Evolutionary conservation across 2,329 filamentous ascomycete genomes (phyloP).

Genomic region (Penicillium sclerotiorum): DNA sequence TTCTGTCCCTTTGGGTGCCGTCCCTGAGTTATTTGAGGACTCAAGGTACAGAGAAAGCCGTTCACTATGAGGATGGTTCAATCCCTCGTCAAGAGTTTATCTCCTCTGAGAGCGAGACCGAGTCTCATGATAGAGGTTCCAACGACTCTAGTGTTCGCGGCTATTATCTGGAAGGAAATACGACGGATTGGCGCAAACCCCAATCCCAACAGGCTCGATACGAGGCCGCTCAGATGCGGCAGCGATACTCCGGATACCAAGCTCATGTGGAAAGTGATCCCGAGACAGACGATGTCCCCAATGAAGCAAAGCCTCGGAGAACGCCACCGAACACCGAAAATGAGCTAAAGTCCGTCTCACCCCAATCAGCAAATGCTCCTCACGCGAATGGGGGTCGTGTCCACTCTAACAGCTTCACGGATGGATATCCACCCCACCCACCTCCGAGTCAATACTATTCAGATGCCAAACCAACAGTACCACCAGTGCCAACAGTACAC

Average conservation of each 20-base stretch:
- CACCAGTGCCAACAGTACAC: slow-evolving; percentile 12
- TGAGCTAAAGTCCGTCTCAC: slow-evolving; percentile 15
- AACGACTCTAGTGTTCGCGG: slow-evolving; percentile 31
- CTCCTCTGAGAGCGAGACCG: slow-evolving; percentile 28
- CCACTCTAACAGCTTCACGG: slow-evolving; percentile 19
- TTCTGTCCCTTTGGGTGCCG: slow-evolving; percentile 30
- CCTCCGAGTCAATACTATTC: slow-evolving; percentile 4
- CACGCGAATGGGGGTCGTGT: slow-evolving; percentile 6
- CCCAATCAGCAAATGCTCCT: slow-evolving; percentile 7
- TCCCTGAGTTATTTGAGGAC: slow-evolving; percentile 27
- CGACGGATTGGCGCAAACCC: slow-evolving; percentile 39
- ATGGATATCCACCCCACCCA: slow-evolving; percentile 10
- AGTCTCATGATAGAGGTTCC: slow-evolving; percentile 18
- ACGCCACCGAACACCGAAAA: slow-evolving; percentile 15
- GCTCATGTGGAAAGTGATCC: slow-evolving; percentile 41
- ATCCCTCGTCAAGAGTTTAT: slow-evolving; percentile 18
- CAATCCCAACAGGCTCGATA: slow-evolving; percentile 41
- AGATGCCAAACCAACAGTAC: slow-evolving; percentile 11
- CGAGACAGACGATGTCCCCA: slow-evolving; percentile 21
- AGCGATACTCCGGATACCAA: slow-evolving; percentile 37
- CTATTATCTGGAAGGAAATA: slow-evolving; percentile 39
- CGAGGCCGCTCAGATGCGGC: slow-evolving; percentile 33
- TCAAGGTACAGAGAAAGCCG: slow-evolving; percentile 7
- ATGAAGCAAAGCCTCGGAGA: background rate
- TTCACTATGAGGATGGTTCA: background rate